Conservation (phyloP, 2,329 filamentous ascomycete species). For the Mariannaea elegans region DNA sequence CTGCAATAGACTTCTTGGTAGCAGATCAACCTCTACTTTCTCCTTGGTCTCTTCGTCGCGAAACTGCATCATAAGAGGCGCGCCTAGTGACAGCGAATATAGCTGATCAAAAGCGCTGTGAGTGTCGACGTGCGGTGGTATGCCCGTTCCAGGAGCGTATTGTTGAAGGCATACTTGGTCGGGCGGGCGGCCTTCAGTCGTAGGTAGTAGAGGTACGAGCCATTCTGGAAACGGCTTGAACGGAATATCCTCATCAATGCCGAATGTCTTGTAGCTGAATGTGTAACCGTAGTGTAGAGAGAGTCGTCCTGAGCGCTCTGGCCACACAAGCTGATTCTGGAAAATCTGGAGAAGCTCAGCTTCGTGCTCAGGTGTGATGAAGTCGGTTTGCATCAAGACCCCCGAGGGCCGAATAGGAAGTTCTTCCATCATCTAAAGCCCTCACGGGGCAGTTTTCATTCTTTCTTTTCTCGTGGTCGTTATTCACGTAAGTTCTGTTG, state of each 20-base stretch:
- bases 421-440: slow-evolving; percentile 35
- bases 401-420: slow-evolving; percentile 44
- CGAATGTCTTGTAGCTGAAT: slow-evolving; percentile 67
- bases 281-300: slow-evolving; percentile 66
- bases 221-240: slow-evolving; percentile 61
- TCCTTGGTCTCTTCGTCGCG: slow-evolving; percentile 39
- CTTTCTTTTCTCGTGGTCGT: neutral
- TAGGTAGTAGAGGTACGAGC: slow-evolving; percentile 58
- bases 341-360: slow-evolving; percentile 53
- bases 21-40: slow-evolving; percentile 56
- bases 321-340: slow-evolving; percentile 56
- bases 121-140: slow-evolving; percentile 69
- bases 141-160: slow-evolving; percentile 67
- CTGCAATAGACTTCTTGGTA: slow-evolving; percentile 59
- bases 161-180: slow-evolving; percentile 69
- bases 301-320: slow-evolving; percentile 52
- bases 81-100: slow-evolving; percentile 55
- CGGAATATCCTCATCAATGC: slow-evolving; percentile 58
- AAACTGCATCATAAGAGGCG: slow-evolving; percentile 56
- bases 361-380: slow-evolving; percentile 57
- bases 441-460: too few species aligned
- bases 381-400: slow-evolving; percentile 56
- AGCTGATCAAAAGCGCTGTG: slow-evolving; percentile 58
- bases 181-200: slow-evolving; percentile 53
- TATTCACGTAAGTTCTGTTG: neutral